Evolutionary conservation across 805 yeast genomes (phyloP), one percentile per base, ranked within the genome.

Genomic region (Middelhovenomyces tepae): DNA sequence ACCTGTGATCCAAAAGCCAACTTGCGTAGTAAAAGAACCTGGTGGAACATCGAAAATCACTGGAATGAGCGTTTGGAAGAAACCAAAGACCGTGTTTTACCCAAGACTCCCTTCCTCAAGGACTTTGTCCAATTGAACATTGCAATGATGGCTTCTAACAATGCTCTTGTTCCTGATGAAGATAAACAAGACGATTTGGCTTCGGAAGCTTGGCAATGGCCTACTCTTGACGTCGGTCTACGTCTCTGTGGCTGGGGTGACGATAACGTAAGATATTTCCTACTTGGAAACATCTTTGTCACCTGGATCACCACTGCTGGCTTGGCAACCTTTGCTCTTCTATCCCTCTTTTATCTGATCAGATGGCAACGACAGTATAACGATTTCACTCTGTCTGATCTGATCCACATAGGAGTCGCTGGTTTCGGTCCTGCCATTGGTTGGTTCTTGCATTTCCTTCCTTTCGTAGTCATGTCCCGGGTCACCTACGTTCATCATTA

Each of bases 401-500:
- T 67, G 26, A 70, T 60, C 57, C 56, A 46, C 35, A 64, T 66
- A 40, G 44, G 68, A 10, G 62, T 73, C 59, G 81, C 82, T 24
- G 95, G 94, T 35, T 50, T 81, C 21, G 74, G 82, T 47, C 95
- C 97, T 16, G 79, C 87, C 62, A 51, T 83, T 26, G 94, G 95
- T 7, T 89, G 96, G 96, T 67, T 75, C 27, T 65, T 85, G 49
- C 96, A 89, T 59, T 89, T 67, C 59, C 53, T 82, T 50, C 97
- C 98, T 21, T 89, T 89, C 60, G 73, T 80, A 20, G 60, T 85
- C 39, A 89, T 89, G 98, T 86, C 93, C 8, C 81, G 98, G 65
- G 96, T 91, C 37, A 86, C 94, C 2, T 89, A 91, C 56, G 91
- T 89, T 21, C 98, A 89, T 60, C 98, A 89, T 57, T 89, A 89